These are phyloP conservation scores for Dysphania ambrosioides DNA, from an alignment of 148 eudicot genomes.

Conservation along the genomic window DNA sequence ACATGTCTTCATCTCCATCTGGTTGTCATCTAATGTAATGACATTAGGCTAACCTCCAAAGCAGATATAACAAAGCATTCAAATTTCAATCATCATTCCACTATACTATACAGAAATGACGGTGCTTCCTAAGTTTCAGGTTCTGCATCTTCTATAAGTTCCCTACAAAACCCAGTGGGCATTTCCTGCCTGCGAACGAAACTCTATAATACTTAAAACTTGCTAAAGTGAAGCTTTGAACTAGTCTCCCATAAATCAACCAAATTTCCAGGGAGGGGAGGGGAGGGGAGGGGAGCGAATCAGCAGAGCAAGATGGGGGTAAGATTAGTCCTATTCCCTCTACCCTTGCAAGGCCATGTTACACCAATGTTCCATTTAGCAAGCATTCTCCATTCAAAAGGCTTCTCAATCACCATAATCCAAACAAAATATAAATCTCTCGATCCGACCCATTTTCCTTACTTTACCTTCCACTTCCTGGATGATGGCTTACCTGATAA, in stretches of 20 bases:
- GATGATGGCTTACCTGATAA: constrained; percentile 23
- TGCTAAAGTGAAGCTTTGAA: not conserved
- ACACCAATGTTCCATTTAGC: constrained; percentile 51
- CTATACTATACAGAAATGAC: not conserved
- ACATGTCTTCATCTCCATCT: not conserved
- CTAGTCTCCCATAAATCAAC: not conserved
- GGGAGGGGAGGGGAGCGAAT: not conserved
- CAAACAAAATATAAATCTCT: constrained; percentile 35
- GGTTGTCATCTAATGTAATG: not conserved
- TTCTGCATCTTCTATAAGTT: not conserved
- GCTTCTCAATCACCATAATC: constrained; percentile 40
- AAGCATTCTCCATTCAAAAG: constrained; percentile 33
- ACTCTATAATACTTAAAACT: not conserved
- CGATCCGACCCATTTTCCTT: constrained; percentile 32
- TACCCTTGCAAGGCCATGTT: constrained; percentile 47
- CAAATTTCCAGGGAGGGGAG: not conserved
- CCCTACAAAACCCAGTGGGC: not conserved
- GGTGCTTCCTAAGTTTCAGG: not conserved
- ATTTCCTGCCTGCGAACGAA: not conserved
- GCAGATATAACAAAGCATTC: too few species aligned
- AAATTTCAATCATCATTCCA: too few species aligned
- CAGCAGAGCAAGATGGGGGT: not conserved
- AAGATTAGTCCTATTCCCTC: constrained; percentile 33
- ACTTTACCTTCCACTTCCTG: constrained; percentile 26
- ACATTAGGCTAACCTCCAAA: not conserved